A percentile compares a stretch with the other conserved stretches of the same genome.
These are phyloP conservation scores for Wickerhamomyces bovis DNA, from an alignment of 805 yeast species.

Conservation along the genomic window DNA sequence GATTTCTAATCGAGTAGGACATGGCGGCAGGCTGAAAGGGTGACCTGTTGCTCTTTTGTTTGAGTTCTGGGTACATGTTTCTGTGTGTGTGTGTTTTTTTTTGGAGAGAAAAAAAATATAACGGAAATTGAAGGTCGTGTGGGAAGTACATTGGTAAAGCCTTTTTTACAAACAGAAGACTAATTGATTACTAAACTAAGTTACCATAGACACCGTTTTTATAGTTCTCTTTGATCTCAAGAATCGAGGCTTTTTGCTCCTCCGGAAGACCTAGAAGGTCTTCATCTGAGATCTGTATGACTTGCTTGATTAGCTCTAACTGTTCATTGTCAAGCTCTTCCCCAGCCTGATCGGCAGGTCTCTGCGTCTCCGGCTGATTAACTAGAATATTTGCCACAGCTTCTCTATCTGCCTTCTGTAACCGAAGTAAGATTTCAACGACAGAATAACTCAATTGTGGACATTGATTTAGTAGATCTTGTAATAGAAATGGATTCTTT, in stretches of 20 bases:
- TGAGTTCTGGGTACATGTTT: too few relatives aligned
- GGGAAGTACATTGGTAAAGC: too few relatives aligned
- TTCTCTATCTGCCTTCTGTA: slow-evolving; percentile 6
- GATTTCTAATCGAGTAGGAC: slow-evolving; percentile 11
- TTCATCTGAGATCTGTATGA: slow-evolving; percentile 44
- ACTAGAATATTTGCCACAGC: slow-evolving; percentile 34
- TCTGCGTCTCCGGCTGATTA: slow-evolving; percentile 3
- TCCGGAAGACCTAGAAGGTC: slow-evolving; percentile 45
- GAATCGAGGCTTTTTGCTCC: slow-evolving; percentile 35
- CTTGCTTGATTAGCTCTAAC: slow-evolving; percentile 43
- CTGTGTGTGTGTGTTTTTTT: neutral
- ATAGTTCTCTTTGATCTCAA: slow-evolving; percentile 24
- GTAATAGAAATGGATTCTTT: slow-evolving; percentile 52
- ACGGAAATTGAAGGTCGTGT: too few relatives aligned
- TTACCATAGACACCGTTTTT: slow-evolving; percentile 24
- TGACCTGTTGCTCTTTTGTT: too few relatives aligned
- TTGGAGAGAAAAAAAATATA: too few relatives aligned
- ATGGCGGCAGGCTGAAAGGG: neutral
- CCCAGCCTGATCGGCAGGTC: neutral
- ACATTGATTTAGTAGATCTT: slow-evolving; percentile 51
- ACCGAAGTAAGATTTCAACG: slow-evolving; percentile 58
- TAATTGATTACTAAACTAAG: neutral
- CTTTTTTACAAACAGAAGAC: too few relatives aligned
- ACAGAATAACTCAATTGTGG: slow-evolving; percentile 84
- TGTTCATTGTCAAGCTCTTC: slow-evolving; percentile 32